These are phyloP conservation scores for Metschnikowia orientalis DNA, from an alignment of 805 yeast species.

Conservation along the genomic window DNA sequence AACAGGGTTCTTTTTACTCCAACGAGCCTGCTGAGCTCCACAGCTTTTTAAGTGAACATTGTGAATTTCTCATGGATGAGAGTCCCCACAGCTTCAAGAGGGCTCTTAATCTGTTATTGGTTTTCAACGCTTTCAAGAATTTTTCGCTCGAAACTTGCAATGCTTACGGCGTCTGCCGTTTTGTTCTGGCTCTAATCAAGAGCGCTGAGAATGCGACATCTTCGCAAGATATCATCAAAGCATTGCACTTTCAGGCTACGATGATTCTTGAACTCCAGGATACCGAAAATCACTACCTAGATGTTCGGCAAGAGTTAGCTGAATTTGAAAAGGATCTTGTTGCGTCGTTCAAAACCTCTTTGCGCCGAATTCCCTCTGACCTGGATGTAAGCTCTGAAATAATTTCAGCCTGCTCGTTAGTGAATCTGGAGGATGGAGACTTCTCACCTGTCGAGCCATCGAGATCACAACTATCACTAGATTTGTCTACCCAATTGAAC, in stretches of 20 bases:
- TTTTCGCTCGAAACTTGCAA: conserved; percentile 29
- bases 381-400: conserved; percentile 1
- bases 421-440: conserved; percentile 5
- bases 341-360: background rate
- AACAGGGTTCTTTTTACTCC: conserved; percentile 26
- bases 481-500: conserved; percentile 27
- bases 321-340: conserved; percentile 16
- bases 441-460: too few species aligned
- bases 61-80: conserved; percentile 19
- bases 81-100: conserved; percentile 7
- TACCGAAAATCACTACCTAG: conserved; percentile 35
- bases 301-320: conserved; percentile 22
- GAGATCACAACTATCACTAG: too few species aligned
- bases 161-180: conserved; percentile 25
- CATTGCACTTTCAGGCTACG: conserved; percentile 27
- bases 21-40: conserved; percentile 21
- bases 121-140: conserved; percentile 23
- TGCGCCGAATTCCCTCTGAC: background rate
- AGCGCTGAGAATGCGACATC: background rate
- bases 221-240: conserved; percentile 15
- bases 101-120: conserved; percentile 26
- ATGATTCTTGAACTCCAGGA: conserved; percentile 36
- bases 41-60: conserved; percentile 29
- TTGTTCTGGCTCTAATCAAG: conserved; percentile 4
- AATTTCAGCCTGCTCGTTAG: background rate